Evolutionary conservation across 257 asterid genomes (phyloP).

Genomic region (Craterostigma plantagineum): DNA sequence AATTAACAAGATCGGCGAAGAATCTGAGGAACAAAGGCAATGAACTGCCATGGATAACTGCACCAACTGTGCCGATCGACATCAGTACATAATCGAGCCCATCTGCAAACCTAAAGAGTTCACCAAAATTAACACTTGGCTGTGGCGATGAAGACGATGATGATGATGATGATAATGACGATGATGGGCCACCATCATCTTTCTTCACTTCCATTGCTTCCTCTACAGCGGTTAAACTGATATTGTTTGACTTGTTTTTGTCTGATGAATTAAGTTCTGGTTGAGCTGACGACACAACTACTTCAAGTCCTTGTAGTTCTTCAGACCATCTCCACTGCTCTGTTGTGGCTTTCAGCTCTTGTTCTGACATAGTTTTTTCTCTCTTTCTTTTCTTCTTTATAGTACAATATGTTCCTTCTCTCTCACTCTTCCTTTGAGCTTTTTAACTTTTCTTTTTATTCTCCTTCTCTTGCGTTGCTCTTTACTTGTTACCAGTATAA

Average conservation of each 20-base stretch:
- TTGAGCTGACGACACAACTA: constrained; percentile 35
- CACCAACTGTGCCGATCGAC: constrained; percentile 79
- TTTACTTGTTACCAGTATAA: no score
- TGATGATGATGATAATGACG: no score
- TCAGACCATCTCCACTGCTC: constrained; percentile 9
- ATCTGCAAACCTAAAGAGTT: constrained; percentile 88
- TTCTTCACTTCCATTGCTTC: no score
- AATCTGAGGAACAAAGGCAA: constrained; percentile 89
- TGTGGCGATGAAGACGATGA: no score
- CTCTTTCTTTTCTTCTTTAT: constrained; percentile 33
- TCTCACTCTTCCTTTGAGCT: constrained; percentile 19
- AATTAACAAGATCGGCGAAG: constrained; percentile 98
- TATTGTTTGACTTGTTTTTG: no score
- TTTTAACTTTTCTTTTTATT: not conserved
- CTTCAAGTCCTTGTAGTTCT: constrained; percentile 68
- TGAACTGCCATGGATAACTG: constrained; percentile 83
- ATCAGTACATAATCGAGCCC: constrained; percentile 66
- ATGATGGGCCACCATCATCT: no score
- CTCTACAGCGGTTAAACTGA: no score
- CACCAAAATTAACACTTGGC: constrained; percentile 3
- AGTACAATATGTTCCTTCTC: constrained; percentile 17
- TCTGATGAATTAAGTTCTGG: constrained; percentile 1
- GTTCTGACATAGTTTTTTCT: no score
- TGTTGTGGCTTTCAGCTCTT: no score
- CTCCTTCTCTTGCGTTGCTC: no score